phyloP scores from a whole-genome alignment of 1,284 basidiomycete genomes.

The Malassezia brasiliensis region DNA sequence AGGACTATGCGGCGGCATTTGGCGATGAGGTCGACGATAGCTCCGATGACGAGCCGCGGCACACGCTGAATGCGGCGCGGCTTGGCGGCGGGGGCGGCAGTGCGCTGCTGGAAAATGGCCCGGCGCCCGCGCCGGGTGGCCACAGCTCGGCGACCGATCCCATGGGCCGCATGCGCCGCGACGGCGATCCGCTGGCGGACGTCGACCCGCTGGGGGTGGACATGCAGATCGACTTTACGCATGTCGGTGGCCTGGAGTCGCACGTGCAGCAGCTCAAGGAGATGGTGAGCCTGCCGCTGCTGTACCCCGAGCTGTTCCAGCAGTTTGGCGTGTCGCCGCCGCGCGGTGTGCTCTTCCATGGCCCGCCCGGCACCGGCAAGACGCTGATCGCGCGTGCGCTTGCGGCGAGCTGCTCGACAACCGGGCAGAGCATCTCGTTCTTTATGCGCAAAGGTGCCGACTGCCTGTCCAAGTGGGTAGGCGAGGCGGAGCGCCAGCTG shows the following conservation, averaged over 20 bases:
- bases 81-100: neutral
- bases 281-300: conserved; percentile 88
- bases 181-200: conserved; percentile 67
- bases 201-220: conserved; percentile 91
- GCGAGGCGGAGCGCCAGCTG: conserved; percentile 93
- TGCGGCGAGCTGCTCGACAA: conserved; percentile 80
- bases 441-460: conserved; percentile 99
- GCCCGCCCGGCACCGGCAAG: conserved; percentile 47
- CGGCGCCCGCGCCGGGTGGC: conserved; percentile 21
- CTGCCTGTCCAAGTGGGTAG: conserved; percentile 97
- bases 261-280: conserved; percentile 97
- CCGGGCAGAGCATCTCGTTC: conserved; percentile 86
- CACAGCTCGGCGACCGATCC: conserved; percentile 24
- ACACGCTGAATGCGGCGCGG: conserved; percentile 1
- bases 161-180: conserved; percentile 38
- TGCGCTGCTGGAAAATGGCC: conserved; percentile 26
- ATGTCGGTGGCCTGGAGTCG: conserved; percentile 91
- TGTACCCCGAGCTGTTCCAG: conserved; percentile 97
- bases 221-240: conserved; percentile 85
- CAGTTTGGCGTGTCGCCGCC: conserved; percentile 89
- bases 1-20: conserved; percentile 41
- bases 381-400: conserved; percentile 66
- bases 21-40: conserved; percentile 37
- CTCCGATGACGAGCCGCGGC: conserved; percentile 39
- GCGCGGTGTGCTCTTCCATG: conserved; percentile 82